These are phyloP conservation scores for Magnusiomyces tetraspermus DNA, from an alignment of 1,139 yeast genomes.

Conservation along the genomic window DNA sequence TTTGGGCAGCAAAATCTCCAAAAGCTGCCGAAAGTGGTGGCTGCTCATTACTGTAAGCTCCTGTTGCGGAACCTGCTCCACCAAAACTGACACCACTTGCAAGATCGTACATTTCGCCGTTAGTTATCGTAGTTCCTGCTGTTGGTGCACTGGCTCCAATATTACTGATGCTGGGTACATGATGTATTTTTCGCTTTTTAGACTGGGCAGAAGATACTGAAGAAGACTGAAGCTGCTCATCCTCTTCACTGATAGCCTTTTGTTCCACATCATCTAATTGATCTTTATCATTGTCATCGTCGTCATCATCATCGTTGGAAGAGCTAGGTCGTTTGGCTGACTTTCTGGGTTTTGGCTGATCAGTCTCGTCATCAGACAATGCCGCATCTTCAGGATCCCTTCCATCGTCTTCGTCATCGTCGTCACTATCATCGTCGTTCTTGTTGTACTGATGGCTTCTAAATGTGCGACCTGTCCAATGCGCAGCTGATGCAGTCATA, in stretches of 20 bases:
- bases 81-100: neutral
- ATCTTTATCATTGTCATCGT: constrained; percentile 14
- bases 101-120: neutral
- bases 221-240: too few relatives aligned
- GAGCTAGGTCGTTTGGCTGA: constrained; percentile 6
- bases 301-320: constrained; percentile 12
- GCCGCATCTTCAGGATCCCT: constrained; percentile 28
- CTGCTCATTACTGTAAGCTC: neutral
- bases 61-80: neutral
- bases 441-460: neutral
- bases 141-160: neutral
- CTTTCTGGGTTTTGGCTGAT: constrained; percentile 3
- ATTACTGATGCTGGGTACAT: neutral
- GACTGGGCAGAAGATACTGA: too few relatives aligned
- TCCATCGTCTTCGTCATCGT: constrained; percentile 22
- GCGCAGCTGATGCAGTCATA: constrained; percentile 4
- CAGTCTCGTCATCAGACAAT: constrained; percentile 22
- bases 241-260: constrained; percentile 16
- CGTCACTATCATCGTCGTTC: constrained; percentile 16
- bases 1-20: too few relatives aligned
- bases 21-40: too few relatives aligned
- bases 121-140: neutral
- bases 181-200: constrained; percentile 5
- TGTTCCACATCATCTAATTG: constrained; percentile 14
- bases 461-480: constrained; percentile 3